Conservation (phyloP, 441 rosid genomes). For the Populus trichocarpa region DNA sequence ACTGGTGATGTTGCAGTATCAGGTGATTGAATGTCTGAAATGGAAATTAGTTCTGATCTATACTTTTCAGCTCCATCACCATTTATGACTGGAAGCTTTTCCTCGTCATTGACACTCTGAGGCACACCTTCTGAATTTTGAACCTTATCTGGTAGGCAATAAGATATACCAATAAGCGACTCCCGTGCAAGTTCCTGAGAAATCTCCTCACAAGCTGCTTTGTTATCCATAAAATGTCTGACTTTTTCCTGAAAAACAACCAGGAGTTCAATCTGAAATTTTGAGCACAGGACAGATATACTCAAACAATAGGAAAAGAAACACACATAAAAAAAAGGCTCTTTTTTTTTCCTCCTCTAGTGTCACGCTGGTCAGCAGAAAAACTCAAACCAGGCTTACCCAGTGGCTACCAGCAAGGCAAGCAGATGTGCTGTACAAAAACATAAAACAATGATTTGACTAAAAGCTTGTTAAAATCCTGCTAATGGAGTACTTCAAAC, state of each 20-base stretch:
- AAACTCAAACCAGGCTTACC: background rate
- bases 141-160: conserved; percentile 10
- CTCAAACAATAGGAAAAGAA: background rate
- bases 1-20: conserved; percentile 4
- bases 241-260: conserved; percentile 7
- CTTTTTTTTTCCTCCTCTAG: background rate
- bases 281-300: background rate
- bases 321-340: background rate
- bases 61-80: conserved; percentile 21
- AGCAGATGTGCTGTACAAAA: background rate
- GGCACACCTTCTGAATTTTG: background rate
- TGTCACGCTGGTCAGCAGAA: background rate
- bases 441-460: background rate
- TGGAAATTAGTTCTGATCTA: conserved; percentile 30
- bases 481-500: background rate
- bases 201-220: conserved; percentile 14
- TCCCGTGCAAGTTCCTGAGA: conserved; percentile 24
- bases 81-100: background rate
- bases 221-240: conserved; percentile 17
- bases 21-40: conserved; percentile 17
- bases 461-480: background rate
- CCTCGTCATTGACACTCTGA: background rate
- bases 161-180: conserved; percentile 24
- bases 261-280: background rate
- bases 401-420: background rate